Evolutionary conservation across 176 grass and related monocot genomes (phyloP), one percentile per base, ranked within the genome.

Genomic region (Musa troglodytarum): DNA sequence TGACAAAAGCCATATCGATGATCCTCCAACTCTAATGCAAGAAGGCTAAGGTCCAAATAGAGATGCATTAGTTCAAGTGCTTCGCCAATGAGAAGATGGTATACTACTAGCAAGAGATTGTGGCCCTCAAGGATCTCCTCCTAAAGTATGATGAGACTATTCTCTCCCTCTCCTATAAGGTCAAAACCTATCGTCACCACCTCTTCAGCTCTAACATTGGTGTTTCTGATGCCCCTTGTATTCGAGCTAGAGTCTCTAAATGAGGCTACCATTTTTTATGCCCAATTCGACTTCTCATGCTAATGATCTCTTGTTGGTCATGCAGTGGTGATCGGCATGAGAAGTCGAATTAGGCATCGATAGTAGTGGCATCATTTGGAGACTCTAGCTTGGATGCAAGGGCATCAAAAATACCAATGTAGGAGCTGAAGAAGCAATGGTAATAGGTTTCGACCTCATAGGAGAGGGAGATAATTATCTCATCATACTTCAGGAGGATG

Each of bases 11-110:
- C 72, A 96, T 89, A 84, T 88, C 80, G 1, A 96, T 96, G 92
- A 96, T 96, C 77, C 77, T 87, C 52, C 86, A 88, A 26, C 86
- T 96, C 69, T 82, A 96, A 82, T 74, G 82, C 3, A 86, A 96
- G 21, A 96, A 92, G 81, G 71, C 86, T 0, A 86, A 96, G 73
- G 82, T 75, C 72, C 84, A 83, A 80, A 88, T 96, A 68, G 92
- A 96, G 84, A 71, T 57, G 1, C 85, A 89, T 10, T 85, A 96
- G 82, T 87, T 89, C 82, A 85, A 80, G 8, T 71, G 85, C 3
- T 92, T 78, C 65, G 80, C 84, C 0, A 89, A 96, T 85, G 92
- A 89, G 67, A 82, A 90, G 49, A 85, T 87, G 81, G 85, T 82
- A 23, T 82, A 89, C 66, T 76, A 80, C 79, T 74, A 80, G 1